These are phyloP conservation scores for Rhytidiadelphus loreus DNA, from an alignment of 225 moss, liverwort and hornwort genomes.

Conservation along the genomic window DNA sequence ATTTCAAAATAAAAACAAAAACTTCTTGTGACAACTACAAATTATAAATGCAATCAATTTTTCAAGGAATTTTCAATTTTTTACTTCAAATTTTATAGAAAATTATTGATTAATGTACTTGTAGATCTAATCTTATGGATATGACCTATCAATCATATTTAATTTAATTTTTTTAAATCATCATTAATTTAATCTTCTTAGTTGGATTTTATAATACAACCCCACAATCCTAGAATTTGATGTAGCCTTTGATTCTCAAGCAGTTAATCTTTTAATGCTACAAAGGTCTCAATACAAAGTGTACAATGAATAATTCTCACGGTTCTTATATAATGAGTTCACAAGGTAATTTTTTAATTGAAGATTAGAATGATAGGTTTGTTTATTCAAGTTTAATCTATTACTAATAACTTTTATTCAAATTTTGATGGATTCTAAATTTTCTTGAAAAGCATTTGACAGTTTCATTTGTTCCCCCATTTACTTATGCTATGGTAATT, in stretches of 20 bases:
- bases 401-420: background rate
- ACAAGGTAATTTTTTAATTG: background rate
- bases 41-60: background rate
- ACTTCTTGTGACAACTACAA: background rate
- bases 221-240: background rate
- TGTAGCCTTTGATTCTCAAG: background rate
- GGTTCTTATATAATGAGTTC: background rate
- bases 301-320: background rate
- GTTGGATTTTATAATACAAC: background rate
- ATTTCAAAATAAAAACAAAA: background rate
- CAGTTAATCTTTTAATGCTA: background rate
- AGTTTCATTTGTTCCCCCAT: background rate
- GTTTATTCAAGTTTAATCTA: background rate
- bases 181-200: background rate
- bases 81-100: background rate
- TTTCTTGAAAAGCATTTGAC: background rate
- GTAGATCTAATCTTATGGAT: background rate
- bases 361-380: accelerated
- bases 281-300: background rate
- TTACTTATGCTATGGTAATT: background rate
- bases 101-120: background rate
- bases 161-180: background rate
- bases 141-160: background rate
- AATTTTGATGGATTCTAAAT: background rate
- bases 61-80: background rate